Percentiles rank a stretch among this genome's conserved stretches.
Conservation (phyloP, 208 protist species). For the Trypanosoma theileri region DNA sequence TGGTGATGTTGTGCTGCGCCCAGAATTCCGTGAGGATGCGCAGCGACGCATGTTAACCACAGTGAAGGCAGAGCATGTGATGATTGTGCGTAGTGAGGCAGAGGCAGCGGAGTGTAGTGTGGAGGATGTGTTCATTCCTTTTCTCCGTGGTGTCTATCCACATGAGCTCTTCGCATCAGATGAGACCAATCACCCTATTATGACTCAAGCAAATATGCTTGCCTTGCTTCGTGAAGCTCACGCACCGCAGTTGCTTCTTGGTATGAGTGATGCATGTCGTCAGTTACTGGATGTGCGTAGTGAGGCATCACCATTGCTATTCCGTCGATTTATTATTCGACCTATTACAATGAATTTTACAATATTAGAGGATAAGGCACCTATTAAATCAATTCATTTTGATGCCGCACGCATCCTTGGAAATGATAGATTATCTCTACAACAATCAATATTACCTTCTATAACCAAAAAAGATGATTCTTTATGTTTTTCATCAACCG, state of each 20-base stretch:
- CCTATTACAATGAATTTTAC: conserved; percentile 60
- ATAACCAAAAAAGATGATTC: background rate
- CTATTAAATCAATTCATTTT: conserved; percentile 60
- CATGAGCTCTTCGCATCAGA: conserved; percentile 60
- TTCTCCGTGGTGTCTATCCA: conserved; percentile 76
- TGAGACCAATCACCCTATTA: conserved; percentile 64
- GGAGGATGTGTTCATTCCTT: conserved; percentile 82
- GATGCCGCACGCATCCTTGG: conserved; percentile 70
- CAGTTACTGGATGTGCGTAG: conserved; percentile 67
- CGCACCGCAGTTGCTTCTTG: conserved; percentile 68
- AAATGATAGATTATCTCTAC: conserved; percentile 53
- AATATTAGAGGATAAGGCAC: conserved; percentile 80
- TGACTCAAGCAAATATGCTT: conserved; percentile 64
- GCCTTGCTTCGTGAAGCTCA: conserved; percentile 56
- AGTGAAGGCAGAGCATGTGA: conserved; percentile 81
- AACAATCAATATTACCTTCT: background rate
- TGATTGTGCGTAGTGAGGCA: conserved; percentile 40
- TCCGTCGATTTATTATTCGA: conserved; percentile 70
- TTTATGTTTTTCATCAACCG: background rate
- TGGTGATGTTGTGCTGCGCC: conserved; percentile 74
- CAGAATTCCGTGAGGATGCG: conserved; percentile 56
- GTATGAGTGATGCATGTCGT: conserved; percentile 49
- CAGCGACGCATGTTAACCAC: conserved; percentile 55
- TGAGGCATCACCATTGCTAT: conserved; percentile 57
- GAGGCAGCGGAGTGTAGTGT: conserved; percentile 55